Base-by-base conservation (phyloP, 345 rosid genomes). In the Cochlearia excelsa region DNA sequence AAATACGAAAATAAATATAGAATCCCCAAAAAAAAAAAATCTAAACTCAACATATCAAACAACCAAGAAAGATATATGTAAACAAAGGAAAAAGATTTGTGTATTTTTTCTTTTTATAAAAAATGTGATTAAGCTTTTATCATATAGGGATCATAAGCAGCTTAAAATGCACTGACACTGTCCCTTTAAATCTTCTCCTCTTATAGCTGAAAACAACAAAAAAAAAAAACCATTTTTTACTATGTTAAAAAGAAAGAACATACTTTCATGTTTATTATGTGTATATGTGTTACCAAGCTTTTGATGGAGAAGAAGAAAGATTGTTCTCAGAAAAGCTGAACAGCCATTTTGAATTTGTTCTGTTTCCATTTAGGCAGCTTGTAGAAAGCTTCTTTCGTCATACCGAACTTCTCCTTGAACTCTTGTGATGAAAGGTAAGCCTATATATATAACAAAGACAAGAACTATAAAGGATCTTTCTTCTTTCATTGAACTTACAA, bases 311-410 rank as follows among this genome's bases (percentile, higher is more conserved):
- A 58, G 69, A 49, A n/a, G 40, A 37, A 58, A 28, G 61, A 38
- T 58, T 37, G 0, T 1, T 54, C 75, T 83, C 75, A 94, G 74
- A 94, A 94, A 75, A 94, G 83, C 11, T 82, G 95, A 78, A 87
- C 81, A 57, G 89, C 87, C 95, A 90, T 90, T 69, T 94, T 94
- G 70, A 82, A 92, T 79, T 94, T 94, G 90, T 90, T 94, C 64
- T 90, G 97, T 73, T 91, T 94, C 99, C 99, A 94, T 75, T 90
- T 94, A 0, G 99, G 90, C 71, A 90, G 75, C 86, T 87, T 85
- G 71, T 78, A 72, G 84, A 94, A 94, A 31, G 81, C 95, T 67
- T 76, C 83, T 66, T 84, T 94, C 27, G 79, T 8, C 99, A 87
- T 87, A 57, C 95, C 96, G 3, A 94, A 87, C 70, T 85, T 87